Base-by-base conservation (phyloP, 148 eudicot genomes). In the Drosera capensis region DNA sequence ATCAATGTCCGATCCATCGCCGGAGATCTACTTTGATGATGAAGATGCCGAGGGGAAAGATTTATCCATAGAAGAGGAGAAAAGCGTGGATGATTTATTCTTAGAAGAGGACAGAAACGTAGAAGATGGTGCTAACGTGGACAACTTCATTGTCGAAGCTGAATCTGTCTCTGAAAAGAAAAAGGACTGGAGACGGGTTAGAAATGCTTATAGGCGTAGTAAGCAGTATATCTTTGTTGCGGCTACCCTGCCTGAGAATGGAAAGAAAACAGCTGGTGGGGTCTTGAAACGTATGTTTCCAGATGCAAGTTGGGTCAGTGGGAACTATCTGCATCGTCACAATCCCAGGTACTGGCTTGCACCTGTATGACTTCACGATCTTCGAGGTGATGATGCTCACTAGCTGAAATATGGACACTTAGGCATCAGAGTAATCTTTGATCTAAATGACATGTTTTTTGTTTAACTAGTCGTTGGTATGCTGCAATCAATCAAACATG, bases 341-440 rank as follows among this genome's bases (percentile, higher is more conserved):
- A 83, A 73, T 61, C 97, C 94, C 40, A 83, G 97, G 94, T 82
- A n/a, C n/a, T n/a, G n/a, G n/a, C n/a, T n/a, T n/a, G n/a, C n/a
- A n/a, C n/a, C n/a, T n/a, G n/a, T n/a, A 70, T 45, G 28, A 11
- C 49, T 24, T 29, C 57, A 15, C 18, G 43, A 15, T 41, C 14
- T 36, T 47, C n/a, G n/a, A n/a, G n/a, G n/a, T n/a, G n/a, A n/a
- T n/a, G n/a, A n/a, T n/a, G n/a, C n/a, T n/a, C n/a, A n/a, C n/a
- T n/a, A n/a, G n/a, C n/a, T n/a, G n/a, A n/a, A n/a, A n/a, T n/a
- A n/a, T n/a, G n/a, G n/a, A n/a, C n/a, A n/a, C n/a, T n/a, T n/a
- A n/a, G n/a, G n/a, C n/a, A n/a, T n/a, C n/a, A n/a, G n/a, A n/a
- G n/a, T n/a, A n/a, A n/a, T n/a, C n/a, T n/a, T n/a, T n/a, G n/a